These are phyloP conservation scores for Coelastrella sp. DNA, from an alignment of 139 green algal genomes.

Conservation along the genomic window DNA sequence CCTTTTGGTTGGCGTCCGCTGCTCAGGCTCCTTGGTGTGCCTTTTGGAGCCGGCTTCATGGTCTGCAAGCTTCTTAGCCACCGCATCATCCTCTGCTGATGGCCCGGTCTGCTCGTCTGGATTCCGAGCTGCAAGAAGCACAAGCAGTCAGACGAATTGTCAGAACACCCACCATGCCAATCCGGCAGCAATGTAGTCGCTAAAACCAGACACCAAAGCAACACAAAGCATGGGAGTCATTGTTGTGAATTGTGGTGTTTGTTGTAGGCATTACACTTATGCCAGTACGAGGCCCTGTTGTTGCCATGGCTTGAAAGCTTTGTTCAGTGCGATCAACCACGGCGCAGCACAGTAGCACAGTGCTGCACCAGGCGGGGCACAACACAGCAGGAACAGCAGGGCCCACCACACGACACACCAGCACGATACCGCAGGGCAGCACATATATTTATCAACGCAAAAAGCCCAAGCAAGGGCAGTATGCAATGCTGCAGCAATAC, in stretches of 20 bases:
- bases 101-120: slow-evolving; percentile 14
- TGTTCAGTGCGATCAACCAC: not conserved
- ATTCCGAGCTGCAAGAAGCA: slow-evolving; percentile 12
- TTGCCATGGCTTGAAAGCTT: not conserved
- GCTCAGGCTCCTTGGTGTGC: not conserved
- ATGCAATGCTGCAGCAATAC: no score
- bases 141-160: not conserved
- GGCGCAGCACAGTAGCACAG: not conserved
- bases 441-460: no score
- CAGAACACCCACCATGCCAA: no score
- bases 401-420: no score
- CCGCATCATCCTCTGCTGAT: not conserved
- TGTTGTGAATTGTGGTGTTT: not conserved
- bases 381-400: no score
- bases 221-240: no score
- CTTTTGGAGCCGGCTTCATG: not conserved
- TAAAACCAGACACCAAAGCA: no score
- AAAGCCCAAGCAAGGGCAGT: no score
- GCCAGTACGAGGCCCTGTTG: not conserved
- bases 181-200: no score
- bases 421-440: no score
- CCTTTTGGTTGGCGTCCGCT: not conserved
- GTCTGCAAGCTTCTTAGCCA: not conserved
- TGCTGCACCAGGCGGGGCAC: no score
- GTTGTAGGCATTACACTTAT: not conserved